Evolutionary conservation across 495 filamentous ascomycete species (phyloP).

Genomic region (Pyrenula aspistea): DNA sequence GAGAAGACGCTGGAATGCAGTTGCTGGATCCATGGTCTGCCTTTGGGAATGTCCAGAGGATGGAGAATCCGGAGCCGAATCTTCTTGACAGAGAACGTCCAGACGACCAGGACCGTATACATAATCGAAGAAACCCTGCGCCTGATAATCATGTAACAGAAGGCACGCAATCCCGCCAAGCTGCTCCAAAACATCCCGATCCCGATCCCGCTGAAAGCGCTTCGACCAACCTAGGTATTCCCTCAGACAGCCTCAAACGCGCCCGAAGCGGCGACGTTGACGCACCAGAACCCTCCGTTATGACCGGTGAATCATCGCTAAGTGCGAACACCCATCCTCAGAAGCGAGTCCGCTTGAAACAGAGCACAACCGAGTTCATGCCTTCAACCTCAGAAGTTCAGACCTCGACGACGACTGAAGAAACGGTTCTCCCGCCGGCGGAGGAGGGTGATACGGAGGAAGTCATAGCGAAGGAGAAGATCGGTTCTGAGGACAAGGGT

Average conservation of each 20-base stretch:
- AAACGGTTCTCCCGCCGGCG: neutral
- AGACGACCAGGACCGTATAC: neutral
- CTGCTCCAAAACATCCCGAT: too few relatives aligned
- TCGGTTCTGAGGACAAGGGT: neutral
- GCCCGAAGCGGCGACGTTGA: neutral
- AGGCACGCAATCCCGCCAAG: too few relatives aligned
- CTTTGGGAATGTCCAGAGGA: constrained; percentile 7
- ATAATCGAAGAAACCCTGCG: too few relatives aligned
- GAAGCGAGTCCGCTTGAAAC: neutral
- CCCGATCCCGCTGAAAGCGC: neutral
- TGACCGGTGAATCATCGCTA: neutral
- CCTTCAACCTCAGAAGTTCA: neutral
- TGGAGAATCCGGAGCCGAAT: neutral
- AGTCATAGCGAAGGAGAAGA: neutral
- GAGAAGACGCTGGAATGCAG: too few relatives aligned
- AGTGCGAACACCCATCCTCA: neutral
- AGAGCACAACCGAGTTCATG: neutral
- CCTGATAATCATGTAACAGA: too few relatives aligned
- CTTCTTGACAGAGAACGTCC: neutral
- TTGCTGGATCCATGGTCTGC: constrained; percentile 5
- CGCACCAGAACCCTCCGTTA: neutral
- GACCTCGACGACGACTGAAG: neutral
- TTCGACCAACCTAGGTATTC: neutral
- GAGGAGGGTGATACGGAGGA: neutral
- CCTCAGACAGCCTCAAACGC: neutral